Evolutionary conservation across 768 basidiomycete genomes (phyloP), one percentile per base, ranked within the genome.

Genomic region (Trametes punicea): DNA sequence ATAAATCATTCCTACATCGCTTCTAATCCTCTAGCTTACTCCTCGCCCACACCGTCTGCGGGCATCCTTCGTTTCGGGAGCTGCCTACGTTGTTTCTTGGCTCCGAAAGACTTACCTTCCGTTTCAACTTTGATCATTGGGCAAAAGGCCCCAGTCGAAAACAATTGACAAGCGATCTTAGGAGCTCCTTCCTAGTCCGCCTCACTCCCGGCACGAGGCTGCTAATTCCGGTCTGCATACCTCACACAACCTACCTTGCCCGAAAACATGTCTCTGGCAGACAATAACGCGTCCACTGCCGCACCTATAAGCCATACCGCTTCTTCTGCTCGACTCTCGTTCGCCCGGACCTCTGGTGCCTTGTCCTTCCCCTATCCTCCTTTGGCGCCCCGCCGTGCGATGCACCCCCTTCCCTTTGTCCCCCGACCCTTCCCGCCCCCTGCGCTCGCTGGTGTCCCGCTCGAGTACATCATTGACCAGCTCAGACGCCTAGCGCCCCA

Each of bases 391-490:
- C 53, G 56, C 49, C 59, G 61, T 64, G 60, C 65, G 62, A 69
- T 64, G 67, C 64, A 62, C 57, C 55, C 78, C 44, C 38, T 64
- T 40, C 42, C 62, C 63, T 84, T 84, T 67, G 67, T 77, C 39
- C 77, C 79, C 46, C 77, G 81, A 62, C 79, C 81, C 16, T 87
- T 86, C 64, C 85, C 85, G 60, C 84, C 83, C 46, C 79, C 83
- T 63, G 75, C 81, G 23, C 74, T 86, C 62, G 73, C 75, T 38
- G 80, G 76, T 60, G 84, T 89, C 33, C 88, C 88, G 52, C 73
- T 81, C 63, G 85, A 87, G 65, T 90, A 88, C 64, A 87, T 90
- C 65, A 67, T 86, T 62, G 78, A 81, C 65, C 84, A 85, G 67
- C 80, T 90, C 38, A 85, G 80, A 70, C 73, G 70, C 65, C 74